Percentiles rank a stretch among this genome's conserved stretches.
These are phyloP conservation scores for Hippophae rhamnoides DNA, from an alignment of 306 rosid genomes.

Conservation along the genomic window DNA sequence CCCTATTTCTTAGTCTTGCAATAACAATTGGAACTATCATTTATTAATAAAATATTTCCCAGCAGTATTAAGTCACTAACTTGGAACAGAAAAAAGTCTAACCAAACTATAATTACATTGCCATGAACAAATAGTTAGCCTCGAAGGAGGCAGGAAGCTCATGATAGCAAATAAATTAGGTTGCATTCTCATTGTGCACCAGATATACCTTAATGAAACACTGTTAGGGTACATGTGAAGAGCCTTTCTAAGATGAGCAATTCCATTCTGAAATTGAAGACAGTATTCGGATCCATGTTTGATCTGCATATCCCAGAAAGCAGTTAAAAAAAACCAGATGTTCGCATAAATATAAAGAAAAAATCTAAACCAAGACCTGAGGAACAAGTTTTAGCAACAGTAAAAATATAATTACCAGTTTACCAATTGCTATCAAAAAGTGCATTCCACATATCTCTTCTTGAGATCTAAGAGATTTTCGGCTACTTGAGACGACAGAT, in stretches of 20 bases:
- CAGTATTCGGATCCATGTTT: conserved; percentile 40
- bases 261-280: conserved; percentile 61
- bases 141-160: neutral
- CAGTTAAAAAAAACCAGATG: neutral
- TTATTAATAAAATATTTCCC: no score
- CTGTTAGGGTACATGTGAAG: conserved; percentile 80
- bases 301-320: conserved; percentile 37
- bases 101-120: no score
- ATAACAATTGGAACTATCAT: no score
- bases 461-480: conserved; percentile 35
- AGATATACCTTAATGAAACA: conserved; percentile 56
- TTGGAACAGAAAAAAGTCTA: no score
- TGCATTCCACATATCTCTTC: conserved; percentile 74
- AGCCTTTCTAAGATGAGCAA: conserved; percentile 61
- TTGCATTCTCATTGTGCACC: neutral
- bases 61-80: no score
- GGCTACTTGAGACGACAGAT: conserved; percentile 48
- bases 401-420: conserved; percentile 46
- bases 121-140: no score
- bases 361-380: conserved; percentile 13
- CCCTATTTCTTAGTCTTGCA: no score
- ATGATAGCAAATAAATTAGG: neutral
- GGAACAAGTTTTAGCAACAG: conserved; percentile 9
- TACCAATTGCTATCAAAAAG: conserved; percentile 68
- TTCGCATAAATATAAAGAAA: neutral